These are phyloP conservation scores for Yamadazyma oceani DNA, from an alignment of 1,139 yeast species.

Conservation along the genomic window DNA sequence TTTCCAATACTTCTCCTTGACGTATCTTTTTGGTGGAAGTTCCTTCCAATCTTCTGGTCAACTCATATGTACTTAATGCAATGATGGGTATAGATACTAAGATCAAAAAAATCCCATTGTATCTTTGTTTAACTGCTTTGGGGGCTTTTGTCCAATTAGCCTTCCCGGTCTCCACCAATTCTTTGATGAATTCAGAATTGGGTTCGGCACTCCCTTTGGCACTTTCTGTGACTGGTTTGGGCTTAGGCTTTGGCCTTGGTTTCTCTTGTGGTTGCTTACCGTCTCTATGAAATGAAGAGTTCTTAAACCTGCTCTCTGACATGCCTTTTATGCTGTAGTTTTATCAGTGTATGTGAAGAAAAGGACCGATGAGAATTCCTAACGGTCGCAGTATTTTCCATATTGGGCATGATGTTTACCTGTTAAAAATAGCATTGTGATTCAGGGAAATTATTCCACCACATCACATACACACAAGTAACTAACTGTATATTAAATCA, in stretches of 20 bases:
- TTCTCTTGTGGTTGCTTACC: constrained; percentile 15
- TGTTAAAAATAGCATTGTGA: too few species aligned
- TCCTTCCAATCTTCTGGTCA: constrained; percentile 42
- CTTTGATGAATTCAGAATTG: constrained; percentile 35
- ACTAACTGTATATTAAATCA: background rate
- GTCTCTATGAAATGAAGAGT: constrained; percentile 36
- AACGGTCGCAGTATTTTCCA: too few species aligned
- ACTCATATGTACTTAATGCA: constrained; percentile 35
- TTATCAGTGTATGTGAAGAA: background rate
- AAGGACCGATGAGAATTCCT: too few species aligned
- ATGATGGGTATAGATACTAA: constrained; percentile 42
- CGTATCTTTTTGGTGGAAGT: constrained; percentile 42
- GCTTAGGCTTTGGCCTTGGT: constrained; percentile 14
- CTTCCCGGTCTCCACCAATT: constrained; percentile 39
- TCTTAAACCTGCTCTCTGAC: constrained; percentile 14
- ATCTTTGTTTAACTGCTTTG: constrained; percentile 35
- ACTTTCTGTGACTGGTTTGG: constrained; percentile 18
- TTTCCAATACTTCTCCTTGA: constrained; percentile 42
- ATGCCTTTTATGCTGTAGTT: background rate
- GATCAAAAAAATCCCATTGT: constrained; percentile 41
- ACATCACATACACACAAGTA: background rate
- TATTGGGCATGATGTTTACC: too few species aligned
- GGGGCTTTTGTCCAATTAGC: constrained; percentile 52
- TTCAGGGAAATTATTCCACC: too few species aligned
- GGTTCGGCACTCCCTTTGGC: constrained; percentile 10